Evolutionary conservation across 495 filamentous ascomycete genomes (phyloP), one percentile per base, ranked within the genome.

Genomic region (Talaromyces liani): DNA sequence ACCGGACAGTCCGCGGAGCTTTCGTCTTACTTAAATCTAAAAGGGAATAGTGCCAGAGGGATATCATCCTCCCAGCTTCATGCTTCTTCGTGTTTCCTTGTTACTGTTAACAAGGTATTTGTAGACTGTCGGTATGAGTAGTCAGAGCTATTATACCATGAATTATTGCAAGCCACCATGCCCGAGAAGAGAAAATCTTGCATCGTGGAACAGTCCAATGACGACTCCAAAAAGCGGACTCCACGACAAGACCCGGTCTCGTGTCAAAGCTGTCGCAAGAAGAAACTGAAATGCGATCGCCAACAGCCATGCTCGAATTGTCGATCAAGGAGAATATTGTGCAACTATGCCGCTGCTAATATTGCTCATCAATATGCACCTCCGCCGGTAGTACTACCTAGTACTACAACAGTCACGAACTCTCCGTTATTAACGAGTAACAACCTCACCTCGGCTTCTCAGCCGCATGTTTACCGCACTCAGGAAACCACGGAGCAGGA

Each of bases 191-290:
- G 60, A 54, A 62, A 54, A 24, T 6, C 25, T 18, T 12, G 24
- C 27, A 33, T 16, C 5, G 27, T 2, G n/a, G 10, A 25, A n/a
- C 6, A 53, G 20, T 18, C 58, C 2, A 16, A 29, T 24, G 25
- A 24, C 7, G 16, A n/a, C 12, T 25, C n/a, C 27, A 27, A 25
- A 7, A 74, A 69, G 60, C 71, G 68, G n/a, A 54, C 59, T 18
- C 65, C 69, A 4, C 69, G 80, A 62, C 80, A 80, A 64, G 77
- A 82, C 39, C 80, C 80, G 1, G 80, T 81, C 2, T 82, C 80
- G 0, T 84, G 81, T 61, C 75, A 77, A 49, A 70, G 65, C 12
- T 80, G 78, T 61, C 72, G 78, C 29, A 68, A 64, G 58, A 80
- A 79, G 63, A 80, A 80, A 66, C 65, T 80, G 34, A 79, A 75